Evolutionary conservation across 257 asterid genomes (phyloP), one percentile per base, ranked within the genome.

Genomic region (Capsicum baccatum): DNA sequence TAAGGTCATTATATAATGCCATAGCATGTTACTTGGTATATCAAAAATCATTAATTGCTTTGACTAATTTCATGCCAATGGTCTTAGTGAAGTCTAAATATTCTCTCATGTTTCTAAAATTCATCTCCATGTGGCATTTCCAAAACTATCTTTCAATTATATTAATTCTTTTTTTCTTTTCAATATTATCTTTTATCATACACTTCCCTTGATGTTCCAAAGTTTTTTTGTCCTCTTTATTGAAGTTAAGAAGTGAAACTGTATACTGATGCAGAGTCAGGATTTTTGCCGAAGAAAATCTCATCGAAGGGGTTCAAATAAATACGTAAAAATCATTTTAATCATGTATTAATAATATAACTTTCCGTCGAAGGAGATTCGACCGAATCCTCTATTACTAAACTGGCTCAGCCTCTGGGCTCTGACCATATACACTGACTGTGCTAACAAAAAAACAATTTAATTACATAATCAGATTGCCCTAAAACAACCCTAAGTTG

Each of bases 121-220:
- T 52, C 62, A 33, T 14, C 48, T 76, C 81, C 81, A 76, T 54
- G 81, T 26, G 63, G n/a, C 54, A 26, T 48, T 74, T 74, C 13
- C 26, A 42, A 37, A 37, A 13, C 21, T 63, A 9, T 8, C 0
- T 17, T 12, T 71, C 19, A 42, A 6, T 19, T 74, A 50, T 73
- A 47, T 74, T 71, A 3, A 11, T 39, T 35, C 3, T 21, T 52
- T 4, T 54, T 4, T 6, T 8, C 14, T 54, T 39, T 14, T 26
- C 6, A 8, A 50, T 76, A 11, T 13, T 21, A 26, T 26, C 63
- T 52, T 52, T 26, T 21, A 14, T 52, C 81, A 50, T 76, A 76
- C 54, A 68, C 26, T 52, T 4, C 4, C 11, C 63, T 74, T 74
- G 7, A 74, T 48, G 47, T 50, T 74, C 81, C 81, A 74, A 52